Conservation (phyloP, 345 rosid species). For the Populus deltoides region DNA sequence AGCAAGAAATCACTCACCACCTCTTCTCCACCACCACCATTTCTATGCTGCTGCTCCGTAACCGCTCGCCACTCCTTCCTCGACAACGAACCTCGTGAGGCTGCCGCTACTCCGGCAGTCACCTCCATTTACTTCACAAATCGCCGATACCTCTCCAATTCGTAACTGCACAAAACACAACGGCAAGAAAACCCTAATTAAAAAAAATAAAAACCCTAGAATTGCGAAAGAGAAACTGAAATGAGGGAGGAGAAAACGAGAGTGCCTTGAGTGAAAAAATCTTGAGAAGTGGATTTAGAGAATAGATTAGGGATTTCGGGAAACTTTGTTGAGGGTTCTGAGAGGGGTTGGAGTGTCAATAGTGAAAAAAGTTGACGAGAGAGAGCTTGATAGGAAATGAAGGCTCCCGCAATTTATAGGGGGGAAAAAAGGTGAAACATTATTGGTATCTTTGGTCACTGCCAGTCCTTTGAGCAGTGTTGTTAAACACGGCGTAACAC, state of each 20-base stretch:
- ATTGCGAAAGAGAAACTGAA: neutral
- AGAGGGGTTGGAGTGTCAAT: slow-evolving; percentile 23
- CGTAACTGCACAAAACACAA: neutral
- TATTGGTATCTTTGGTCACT: neutral
- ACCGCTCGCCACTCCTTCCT: slow-evolving; percentile 96
- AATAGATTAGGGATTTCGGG: neutral
- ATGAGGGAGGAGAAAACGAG: neutral
- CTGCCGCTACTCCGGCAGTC: slow-evolving; percentile 52
- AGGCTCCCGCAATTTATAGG: slow-evolving; percentile 50
- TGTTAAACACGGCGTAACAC: too few relatives aligned
- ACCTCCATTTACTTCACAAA: slow-evolving; percentile 73
- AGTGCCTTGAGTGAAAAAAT: neutral
- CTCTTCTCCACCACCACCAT: slow-evolving; percentile 55
- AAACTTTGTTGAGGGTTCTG: slow-evolving; percentile 28
- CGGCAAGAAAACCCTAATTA: slow-evolving; percentile 3
- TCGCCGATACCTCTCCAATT: slow-evolving; percentile 24
- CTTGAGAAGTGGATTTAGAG: too few relatives aligned
- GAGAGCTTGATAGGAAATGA: slow-evolving; percentile 25
- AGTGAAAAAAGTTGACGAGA: slow-evolving; percentile 16
- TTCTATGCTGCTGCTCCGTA: slow-evolving; percentile 65
- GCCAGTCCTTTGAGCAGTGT: neutral
- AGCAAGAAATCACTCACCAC: neutral
- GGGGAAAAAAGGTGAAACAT: neutral
- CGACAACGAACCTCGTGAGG: slow-evolving; percentile 59
- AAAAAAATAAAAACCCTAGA: slow-evolving; percentile 29